A percentile compares a stretch with the other conserved stretches of the same genome.
Conservation (phyloP, 2,329 filamentous ascomycete genomes). For the Zalaria sp. region DNA sequence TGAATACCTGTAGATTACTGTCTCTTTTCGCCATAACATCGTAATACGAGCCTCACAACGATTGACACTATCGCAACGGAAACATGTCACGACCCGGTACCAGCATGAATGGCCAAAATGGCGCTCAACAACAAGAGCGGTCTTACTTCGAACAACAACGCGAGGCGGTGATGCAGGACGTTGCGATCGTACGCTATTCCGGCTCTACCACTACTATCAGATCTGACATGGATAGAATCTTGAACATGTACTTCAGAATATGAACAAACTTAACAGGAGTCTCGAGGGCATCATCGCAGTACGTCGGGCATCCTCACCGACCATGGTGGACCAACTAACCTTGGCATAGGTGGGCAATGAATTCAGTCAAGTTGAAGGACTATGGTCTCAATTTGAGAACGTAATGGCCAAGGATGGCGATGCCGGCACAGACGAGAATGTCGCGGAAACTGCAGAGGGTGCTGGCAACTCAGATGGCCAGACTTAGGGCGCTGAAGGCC, state of each 20-base stretch:
- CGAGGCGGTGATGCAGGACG: constrained; percentile 55
- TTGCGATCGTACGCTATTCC: constrained; percentile 44
- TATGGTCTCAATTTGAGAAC: constrained; percentile 95
- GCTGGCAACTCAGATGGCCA: too few species aligned
- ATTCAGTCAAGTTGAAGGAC: constrained; percentile 87
- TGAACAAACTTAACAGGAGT: constrained; percentile 88
- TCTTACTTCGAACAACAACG: constrained; percentile 67
- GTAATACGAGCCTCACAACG: too few species aligned
- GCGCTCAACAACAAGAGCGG: constrained; percentile 26
- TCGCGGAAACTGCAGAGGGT: not conserved
- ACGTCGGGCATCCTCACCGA: constrained; percentile 18
- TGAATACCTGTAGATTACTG: too few species aligned
- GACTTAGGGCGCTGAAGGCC: too few species aligned
- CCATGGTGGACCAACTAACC: not conserved
- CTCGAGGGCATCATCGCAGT: constrained; percentile 85
- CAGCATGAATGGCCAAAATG: constrained; percentile 7
- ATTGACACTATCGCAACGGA: too few species aligned
- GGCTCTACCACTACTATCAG: too few species aligned
- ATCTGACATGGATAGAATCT: constrained; percentile 36
- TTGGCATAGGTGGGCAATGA: constrained; percentile 62
- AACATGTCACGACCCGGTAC: not conserved
- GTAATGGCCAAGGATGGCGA: constrained; percentile 63
- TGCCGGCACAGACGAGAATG: not conserved
- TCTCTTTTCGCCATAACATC: too few species aligned
- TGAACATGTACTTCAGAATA: constrained; percentile 85